phyloP scores from a whole-genome alignment of 495 filamentous ascomycete species.

The Cenococcum geophilum region DNA sequence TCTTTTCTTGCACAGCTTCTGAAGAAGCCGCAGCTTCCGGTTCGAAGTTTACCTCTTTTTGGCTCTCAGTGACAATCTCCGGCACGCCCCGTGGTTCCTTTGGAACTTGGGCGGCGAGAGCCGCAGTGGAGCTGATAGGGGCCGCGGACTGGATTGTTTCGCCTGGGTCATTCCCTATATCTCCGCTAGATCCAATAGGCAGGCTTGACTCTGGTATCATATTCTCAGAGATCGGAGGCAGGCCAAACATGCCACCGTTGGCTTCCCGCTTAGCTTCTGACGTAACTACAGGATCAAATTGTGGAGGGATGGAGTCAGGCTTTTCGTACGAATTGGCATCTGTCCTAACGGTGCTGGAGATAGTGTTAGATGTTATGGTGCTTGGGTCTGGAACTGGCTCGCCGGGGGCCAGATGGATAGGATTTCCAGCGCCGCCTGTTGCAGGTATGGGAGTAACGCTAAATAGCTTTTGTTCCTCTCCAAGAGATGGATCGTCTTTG shows the following conservation, averaged over 20 bases:
- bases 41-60: constrained; percentile 50
- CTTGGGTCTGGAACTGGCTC: constrained; percentile 66
- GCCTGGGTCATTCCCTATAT: constrained; percentile 43
- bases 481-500: constrained; percentile 16
- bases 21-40: constrained; percentile 56
- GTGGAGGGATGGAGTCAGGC: constrained; percentile 43
- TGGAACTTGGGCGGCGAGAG: constrained; percentile 64
- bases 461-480: constrained; percentile 25
- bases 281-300: constrained; percentile 44
- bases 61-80: constrained; percentile 60
- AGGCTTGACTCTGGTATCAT: constrained; percentile 84
- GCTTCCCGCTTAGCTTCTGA: constrained; percentile 42
- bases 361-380: constrained; percentile 49
- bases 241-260: constrained; percentile 50
- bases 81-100: constrained; percentile 53
- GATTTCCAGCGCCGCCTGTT: constrained; percentile 69
- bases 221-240: constrained; percentile 57
- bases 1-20: constrained; percentile 69
- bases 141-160: constrained; percentile 62
- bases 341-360: constrained; percentile 58
- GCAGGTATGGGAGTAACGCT: constrained; percentile 64
- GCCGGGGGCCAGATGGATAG: constrained; percentile 69
- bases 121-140: constrained; percentile 65
- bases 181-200: constrained; percentile 50
- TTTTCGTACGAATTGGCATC: constrained; percentile 83